Conservation (phyloP, 768 basidiomycete species). For the Auricularia auricula-judae region DNA sequence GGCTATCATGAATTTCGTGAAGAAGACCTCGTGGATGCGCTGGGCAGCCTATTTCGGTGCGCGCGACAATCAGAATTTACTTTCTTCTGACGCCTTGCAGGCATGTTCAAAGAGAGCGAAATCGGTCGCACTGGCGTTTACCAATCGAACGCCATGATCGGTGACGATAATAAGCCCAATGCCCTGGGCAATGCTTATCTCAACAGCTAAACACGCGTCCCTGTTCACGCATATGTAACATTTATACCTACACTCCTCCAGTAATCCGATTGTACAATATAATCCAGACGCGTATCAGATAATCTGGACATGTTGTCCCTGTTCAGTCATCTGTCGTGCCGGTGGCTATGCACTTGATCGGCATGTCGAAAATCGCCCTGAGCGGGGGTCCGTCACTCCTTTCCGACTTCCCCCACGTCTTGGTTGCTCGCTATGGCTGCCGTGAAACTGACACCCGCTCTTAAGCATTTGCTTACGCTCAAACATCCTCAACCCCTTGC, state of each 20-base stretch:
- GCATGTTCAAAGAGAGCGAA: neutral
- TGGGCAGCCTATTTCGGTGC: slow-evolving; percentile 54
- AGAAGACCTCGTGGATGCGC: slow-evolving; percentile 30
- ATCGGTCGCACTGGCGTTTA: neutral
- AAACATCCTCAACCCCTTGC: slow-evolving; percentile 52
- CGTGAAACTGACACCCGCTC: slow-evolving; percentile 37
- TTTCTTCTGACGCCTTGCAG: neutral
- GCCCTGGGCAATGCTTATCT: slow-evolving; percentile 42
- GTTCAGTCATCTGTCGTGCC: too few species aligned
- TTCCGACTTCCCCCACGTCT: neutral
- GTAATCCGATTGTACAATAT: too few species aligned
- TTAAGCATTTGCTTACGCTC: slow-evolving; percentile 65
- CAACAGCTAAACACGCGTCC: slow-evolving; percentile 7
- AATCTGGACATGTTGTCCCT: too few species aligned
- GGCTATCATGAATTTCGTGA: slow-evolving; percentile 29
- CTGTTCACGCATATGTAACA: neutral
- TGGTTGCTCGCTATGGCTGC: neutral
- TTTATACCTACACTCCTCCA: neutral
- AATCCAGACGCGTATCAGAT: too few species aligned
- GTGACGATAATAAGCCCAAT: slow-evolving; percentile 32
- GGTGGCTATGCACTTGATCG: too few species aligned
- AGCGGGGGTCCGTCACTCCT: too few species aligned
- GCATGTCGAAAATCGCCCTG: too few species aligned
- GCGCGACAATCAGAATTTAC: neutral
- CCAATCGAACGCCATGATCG: slow-evolving; percentile 26